These are phyloP conservation scores for Atractiella rhizophila DNA, from an alignment of 768 basidiomycete genomes.

Conservation along the genomic window DNA sequence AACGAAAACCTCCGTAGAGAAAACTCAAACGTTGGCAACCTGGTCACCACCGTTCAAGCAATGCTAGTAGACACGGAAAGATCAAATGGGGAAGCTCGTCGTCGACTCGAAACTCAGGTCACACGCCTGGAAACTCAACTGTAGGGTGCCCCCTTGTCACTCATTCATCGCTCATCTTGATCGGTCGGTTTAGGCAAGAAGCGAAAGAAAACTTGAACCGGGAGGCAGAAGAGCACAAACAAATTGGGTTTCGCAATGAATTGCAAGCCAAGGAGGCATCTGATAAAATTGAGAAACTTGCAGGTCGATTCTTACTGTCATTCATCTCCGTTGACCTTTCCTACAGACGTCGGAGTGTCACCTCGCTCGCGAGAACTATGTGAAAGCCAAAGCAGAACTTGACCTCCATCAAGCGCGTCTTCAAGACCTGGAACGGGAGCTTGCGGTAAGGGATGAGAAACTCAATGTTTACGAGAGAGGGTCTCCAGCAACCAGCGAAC, in stretches of 20 bases:
- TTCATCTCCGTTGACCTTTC: not conserved
- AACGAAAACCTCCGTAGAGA: conserved; percentile 56
- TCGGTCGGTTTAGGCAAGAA: conserved; percentile 35
- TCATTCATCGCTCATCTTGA: not conserved
- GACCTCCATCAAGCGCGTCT: conserved; percentile 39
- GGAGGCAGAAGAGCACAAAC: conserved; percentile 50
- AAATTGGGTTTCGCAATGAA: conserved; percentile 51
- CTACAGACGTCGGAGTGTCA: conserved; percentile 25
- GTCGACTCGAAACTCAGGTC: conserved; percentile 52
- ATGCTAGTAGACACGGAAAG: conserved; percentile 73
- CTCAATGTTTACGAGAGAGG: conserved; percentile 63
- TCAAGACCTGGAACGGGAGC: conserved; percentile 34
- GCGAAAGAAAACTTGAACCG: conserved; percentile 39
- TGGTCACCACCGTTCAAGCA: conserved; percentile 68
- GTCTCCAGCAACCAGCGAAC: conserved; percentile 32
- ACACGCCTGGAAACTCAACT: conserved; percentile 52
- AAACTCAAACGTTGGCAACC: conserved; percentile 56
- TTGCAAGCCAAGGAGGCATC: conserved; percentile 54
- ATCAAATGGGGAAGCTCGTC: conserved; percentile 55
- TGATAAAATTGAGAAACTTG: conserved; percentile 40
- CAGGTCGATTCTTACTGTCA: conserved; percentile 25
- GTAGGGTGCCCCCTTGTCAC: conserved; percentile 25
- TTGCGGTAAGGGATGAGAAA: conserved; percentile 59
- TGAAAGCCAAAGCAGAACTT: conserved; percentile 13
- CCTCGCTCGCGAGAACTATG: conserved; percentile 34